Evolutionary conservation across 352 stramenopile species (phyloP).

Genomic region (Globisporangium apiculatum): DNA sequence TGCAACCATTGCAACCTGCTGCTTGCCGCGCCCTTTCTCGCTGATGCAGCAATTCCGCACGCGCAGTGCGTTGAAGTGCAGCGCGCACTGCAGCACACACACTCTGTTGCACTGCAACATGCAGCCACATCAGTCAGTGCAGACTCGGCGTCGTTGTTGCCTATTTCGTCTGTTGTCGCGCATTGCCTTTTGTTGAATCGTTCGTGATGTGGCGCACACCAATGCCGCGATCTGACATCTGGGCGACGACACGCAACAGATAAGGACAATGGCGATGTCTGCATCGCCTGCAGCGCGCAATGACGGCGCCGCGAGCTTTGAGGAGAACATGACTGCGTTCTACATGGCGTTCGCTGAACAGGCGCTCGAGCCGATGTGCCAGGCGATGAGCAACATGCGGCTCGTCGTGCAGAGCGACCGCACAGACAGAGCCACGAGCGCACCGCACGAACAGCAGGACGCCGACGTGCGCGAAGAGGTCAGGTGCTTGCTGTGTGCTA

Average conservation of each 20-base stretch:
- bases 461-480: constrained; percentile 60
- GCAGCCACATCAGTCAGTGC: background rate
- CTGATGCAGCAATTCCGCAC: too few relatives aligned
- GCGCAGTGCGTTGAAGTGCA: too few relatives aligned
- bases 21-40: too few relatives aligned
- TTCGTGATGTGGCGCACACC: background rate
- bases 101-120: background rate
- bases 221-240: background rate
- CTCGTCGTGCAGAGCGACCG: constrained; percentile 25
- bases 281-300: background rate
- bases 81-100: too few relatives aligned
- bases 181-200: background rate
- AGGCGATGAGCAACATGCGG: constrained; percentile 54
- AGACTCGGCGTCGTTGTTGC: background rate
- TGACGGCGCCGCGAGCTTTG: constrained; percentile 31
- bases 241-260: background rate
- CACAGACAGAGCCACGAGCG: constrained; percentile 5
- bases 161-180: background rate
- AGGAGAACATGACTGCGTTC: constrained; percentile 75
- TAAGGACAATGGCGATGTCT: background rate
- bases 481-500: background rate
- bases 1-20: too few relatives aligned
- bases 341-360: constrained; percentile 77
- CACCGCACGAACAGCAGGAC: constrained; percentile 11
- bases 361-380: constrained; percentile 55